Conservation (phyloP, 768 basidiomycete species). For the Nevesoporus exiguus region DNA sequence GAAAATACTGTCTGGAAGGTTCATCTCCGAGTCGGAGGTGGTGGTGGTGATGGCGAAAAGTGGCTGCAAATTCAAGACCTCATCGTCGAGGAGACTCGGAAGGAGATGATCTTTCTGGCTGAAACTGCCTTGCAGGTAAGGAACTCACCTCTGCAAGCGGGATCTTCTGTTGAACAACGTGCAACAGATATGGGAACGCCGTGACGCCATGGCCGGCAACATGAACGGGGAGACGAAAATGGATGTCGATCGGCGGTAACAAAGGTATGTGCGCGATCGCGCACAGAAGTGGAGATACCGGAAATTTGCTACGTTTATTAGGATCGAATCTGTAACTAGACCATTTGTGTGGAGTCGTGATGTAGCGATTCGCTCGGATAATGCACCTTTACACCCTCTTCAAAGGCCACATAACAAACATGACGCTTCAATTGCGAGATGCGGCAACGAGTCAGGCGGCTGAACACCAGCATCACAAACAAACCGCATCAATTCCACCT, state of each 20-base stretch:
- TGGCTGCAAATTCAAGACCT: conserved; percentile 98
- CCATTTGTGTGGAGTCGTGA: conserved; percentile 2
- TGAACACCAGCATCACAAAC: not conserved
- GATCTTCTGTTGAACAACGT: conserved; percentile 10
- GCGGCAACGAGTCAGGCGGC: not conserved
- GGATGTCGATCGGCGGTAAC: conserved; percentile 32
- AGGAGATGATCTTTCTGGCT: conserved; percentile 97
- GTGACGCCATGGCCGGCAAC: conserved; percentile 26
- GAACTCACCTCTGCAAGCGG: not conserved
- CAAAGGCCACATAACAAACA: conserved; percentile 11
- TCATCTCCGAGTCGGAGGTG: conserved; percentile 72
- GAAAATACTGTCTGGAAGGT: conserved; percentile 92
- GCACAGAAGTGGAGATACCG: conserved; percentile 29
- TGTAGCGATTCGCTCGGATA: conserved; percentile 9
- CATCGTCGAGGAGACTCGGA: conserved; percentile 92
- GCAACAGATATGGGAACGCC: conserved; percentile 61
- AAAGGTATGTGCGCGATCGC: conserved; percentile 1
- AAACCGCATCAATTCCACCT: not conserved
- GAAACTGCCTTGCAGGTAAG: conserved; percentile 92
- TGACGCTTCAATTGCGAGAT: not conserved
- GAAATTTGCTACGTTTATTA: conserved; percentile 22
- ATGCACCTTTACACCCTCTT: conserved; percentile 14
- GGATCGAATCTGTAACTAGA: conserved; percentile 12
- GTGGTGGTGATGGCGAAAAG: conserved; percentile 79
- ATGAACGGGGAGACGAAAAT: conserved; percentile 23